Conservation (phyloP, 805 yeast species). For the Zygosaccharomyces gambellarensis region DNA sequence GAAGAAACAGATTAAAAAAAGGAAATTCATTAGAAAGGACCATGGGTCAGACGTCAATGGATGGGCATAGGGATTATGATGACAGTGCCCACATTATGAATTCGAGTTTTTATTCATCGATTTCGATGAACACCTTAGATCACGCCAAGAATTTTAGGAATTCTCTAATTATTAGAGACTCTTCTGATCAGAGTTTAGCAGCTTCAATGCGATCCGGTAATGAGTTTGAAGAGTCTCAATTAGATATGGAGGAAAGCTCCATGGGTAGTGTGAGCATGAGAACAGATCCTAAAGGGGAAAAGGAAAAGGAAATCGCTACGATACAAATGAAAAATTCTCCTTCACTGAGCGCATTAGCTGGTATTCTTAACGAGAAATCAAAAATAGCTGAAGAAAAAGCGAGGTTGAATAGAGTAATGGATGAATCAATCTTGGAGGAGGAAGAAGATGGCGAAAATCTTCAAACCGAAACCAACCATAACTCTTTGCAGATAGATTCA, state of each 20-base stretch:
- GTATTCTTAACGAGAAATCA: constrained; percentile 37
- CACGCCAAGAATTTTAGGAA: constrained; percentile 34
- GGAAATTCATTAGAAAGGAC: neutral
- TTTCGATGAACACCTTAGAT: constrained; percentile 26
- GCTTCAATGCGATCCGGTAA: constrained; percentile 5
- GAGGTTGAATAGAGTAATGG: constrained; percentile 14
- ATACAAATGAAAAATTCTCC: constrained; percentile 41
- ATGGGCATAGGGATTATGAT: neutral
- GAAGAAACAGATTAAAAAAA: neutral
- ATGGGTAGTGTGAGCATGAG: neutral
- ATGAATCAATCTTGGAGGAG: constrained; percentile 22
- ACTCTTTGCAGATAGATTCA: constrained; percentile 12
- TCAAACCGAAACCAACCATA: neutral
- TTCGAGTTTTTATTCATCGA: constrained; percentile 30
- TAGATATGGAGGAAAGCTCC: constrained; percentile 1
- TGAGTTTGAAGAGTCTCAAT: constrained; percentile 1
- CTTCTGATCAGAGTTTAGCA: constrained; percentile 19
- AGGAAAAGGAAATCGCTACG: constrained; percentile 20
- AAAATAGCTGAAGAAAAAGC: constrained; percentile 28
- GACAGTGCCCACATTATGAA: constrained; percentile 21
- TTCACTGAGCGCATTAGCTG: constrained; percentile 41
- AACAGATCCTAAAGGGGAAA: neutral
- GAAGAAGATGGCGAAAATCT: constrained; percentile 15
- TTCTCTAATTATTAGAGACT: constrained; percentile 29
- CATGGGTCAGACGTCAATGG: constrained; percentile 1